phyloP scores from a whole-genome alignment of 768 basidiomycete species.

The Phylloporus sp. region DNA sequence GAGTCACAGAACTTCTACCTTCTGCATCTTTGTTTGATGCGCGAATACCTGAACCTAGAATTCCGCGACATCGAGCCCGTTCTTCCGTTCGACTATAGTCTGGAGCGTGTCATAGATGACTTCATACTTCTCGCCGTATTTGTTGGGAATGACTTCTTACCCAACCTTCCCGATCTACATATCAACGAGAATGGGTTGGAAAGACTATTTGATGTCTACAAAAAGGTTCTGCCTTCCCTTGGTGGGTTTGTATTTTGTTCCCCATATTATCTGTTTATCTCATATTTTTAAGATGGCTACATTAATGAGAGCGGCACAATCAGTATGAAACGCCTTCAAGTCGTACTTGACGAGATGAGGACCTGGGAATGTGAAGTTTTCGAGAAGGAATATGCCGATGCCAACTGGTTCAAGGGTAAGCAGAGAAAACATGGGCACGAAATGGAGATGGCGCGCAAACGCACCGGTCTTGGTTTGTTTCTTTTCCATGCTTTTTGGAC shows the following conservation, averaged over 20 bases:
- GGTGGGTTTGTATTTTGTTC: conserved; percentile 35
- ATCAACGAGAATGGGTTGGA: conserved; percentile 97
- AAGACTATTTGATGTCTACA: conserved; percentile 91
- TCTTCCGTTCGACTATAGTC: conserved; percentile 76
- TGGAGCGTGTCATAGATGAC: conserved; percentile 96
- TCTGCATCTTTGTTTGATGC: conserved; percentile 87
- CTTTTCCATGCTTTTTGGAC: neutral
- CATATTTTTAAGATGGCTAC: conserved; percentile 65
- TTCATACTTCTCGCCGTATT: conserved; percentile 96
- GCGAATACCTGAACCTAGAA: conserved; percentile 96
- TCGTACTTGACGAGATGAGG: conserved; percentile 84
- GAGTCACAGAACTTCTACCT: conserved; percentile 92
- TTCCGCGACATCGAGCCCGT: conserved; percentile 67
- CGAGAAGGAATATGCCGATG: conserved; percentile 84
- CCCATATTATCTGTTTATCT: neutral
- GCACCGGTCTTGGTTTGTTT: conserved; percentile 57
- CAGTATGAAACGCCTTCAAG: conserved; percentile 72
- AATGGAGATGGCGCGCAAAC: conserved; percentile 56
- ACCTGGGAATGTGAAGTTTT: conserved; percentile 87
- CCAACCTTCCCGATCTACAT: conserved; percentile 92
- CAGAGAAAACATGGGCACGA: conserved; percentile 68
- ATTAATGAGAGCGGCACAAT: conserved; percentile 87
- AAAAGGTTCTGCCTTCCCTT: conserved; percentile 77
- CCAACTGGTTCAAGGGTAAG: conserved; percentile 94
- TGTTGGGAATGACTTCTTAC: conserved; percentile 96